These are phyloP conservation scores for Fusarium nelsonii DNA, from an alignment of 2,329 filamentous ascomycete genomes.

Conservation along the genomic window DNA sequence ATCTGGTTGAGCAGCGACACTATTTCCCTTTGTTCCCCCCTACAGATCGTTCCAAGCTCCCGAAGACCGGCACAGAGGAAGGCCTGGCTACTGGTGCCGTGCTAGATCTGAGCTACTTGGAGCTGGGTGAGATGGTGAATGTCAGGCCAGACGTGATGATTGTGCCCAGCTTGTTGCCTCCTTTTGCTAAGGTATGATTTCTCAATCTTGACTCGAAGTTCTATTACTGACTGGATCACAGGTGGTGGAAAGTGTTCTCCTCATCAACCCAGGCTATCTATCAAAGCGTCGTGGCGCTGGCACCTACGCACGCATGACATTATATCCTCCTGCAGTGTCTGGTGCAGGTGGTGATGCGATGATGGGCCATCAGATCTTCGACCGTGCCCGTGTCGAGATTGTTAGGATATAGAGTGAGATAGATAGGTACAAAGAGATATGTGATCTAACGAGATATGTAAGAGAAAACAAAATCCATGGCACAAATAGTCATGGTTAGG, in stretches of 20 bases:
- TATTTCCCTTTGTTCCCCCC: conserved; percentile 93
- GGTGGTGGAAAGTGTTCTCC: conserved; percentile 90
- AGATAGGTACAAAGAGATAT: conserved; percentile 13
- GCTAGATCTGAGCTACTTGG: conserved; percentile 86
- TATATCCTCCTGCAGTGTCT: conserved; percentile 74
- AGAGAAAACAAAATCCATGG: conserved; percentile 10
- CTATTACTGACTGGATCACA: conserved; percentile 53
- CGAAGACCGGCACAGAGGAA: conserved; percentile 71
- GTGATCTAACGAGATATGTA: conserved; percentile 42
- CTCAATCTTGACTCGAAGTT: background rate
- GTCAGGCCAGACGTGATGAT: conserved; percentile 88
- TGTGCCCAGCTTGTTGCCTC: conserved; percentile 82
- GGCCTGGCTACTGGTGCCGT: conserved; percentile 77
- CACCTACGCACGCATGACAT: conserved; percentile 83
- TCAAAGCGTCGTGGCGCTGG: conserved; percentile 88
- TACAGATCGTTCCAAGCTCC: conserved; percentile 73
- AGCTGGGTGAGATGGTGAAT: conserved; percentile 90
- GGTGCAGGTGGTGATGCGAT: conserved; percentile 69
- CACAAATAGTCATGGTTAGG: conserved; percentile 28
- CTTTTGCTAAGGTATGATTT: conserved; percentile 84
- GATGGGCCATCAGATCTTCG: conserved; percentile 81
- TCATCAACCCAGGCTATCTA: conserved; percentile 89
- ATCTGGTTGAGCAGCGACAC: conserved; percentile 89
- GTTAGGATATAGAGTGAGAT: conserved; percentile 72
- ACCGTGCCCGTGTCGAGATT: conserved; percentile 88